Evolutionary conservation across 2,329 filamentous ascomycete species (phyloP).

Genomic region (Sporothrix humicola): DNA sequence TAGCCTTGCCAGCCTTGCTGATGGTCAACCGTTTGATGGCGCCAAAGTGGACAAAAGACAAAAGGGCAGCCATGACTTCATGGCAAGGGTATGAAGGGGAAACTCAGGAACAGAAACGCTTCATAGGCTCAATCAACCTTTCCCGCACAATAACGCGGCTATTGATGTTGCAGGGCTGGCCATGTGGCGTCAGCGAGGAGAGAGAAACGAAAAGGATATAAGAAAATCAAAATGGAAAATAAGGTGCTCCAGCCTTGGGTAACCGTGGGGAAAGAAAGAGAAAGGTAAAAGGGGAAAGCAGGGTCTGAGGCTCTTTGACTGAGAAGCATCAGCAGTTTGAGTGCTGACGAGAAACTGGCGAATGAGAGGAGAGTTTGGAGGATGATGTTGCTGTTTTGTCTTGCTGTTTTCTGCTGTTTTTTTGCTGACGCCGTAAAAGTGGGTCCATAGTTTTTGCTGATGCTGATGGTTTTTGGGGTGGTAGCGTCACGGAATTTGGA

Average conservation of each 20-base stretch:
- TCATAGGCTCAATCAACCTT: neutral
- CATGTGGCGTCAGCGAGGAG: constrained; percentile 9
- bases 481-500: neutral
- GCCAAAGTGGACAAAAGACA: neutral
- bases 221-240: neutral
- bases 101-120: neutral
- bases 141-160: neutral
- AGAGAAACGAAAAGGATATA: too few relatives aligned
- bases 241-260: neutral
- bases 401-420: constrained; percentile 1
- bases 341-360: neutral
- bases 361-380: neutral
- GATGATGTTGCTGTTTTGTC: neutral
- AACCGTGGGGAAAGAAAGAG: neutral
- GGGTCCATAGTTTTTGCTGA: constrained; percentile 4
- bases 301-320: neutral
- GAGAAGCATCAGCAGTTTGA: neutral
- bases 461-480: neutral
- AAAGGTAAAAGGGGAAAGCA: too few relatives aligned
- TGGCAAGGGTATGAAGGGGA: neutral
- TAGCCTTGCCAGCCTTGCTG: constrained; percentile 2
- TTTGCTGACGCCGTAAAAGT: neutral
- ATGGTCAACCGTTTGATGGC: neutral
- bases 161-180: neutral
- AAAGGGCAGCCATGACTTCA: constrained; percentile 2